Evolutionary conservation across 2,329 filamentous ascomycete species (phyloP).

Genomic region (Talaromyces sp.): DNA sequence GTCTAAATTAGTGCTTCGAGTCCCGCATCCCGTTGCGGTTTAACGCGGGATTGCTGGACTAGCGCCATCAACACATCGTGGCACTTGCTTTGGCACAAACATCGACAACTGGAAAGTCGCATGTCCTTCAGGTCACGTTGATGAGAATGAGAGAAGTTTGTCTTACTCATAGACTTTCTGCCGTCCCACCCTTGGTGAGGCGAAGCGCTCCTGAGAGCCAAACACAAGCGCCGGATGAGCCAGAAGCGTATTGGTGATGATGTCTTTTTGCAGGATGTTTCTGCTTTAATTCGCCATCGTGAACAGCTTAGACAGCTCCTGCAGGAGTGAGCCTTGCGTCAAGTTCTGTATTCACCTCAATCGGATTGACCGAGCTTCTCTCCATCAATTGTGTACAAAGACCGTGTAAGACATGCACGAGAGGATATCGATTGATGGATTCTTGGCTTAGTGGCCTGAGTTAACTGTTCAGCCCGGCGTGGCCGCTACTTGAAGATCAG

Average conservation of each 20-base stretch:
- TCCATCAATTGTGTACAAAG: background rate
- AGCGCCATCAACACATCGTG: slow-evolving; percentile 22
- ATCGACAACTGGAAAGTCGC: slow-evolving; percentile 24
- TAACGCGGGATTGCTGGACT: slow-evolving; percentile 31
- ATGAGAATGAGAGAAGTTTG: background rate
- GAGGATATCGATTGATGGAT: background rate
- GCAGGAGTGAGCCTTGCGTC: slow-evolving; percentile 55
- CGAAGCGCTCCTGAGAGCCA: slow-evolving; percentile 11
- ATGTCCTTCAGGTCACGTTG: slow-evolving; percentile 40
- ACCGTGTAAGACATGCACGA: background rate
- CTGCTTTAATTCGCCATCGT: slow-evolving; percentile 58
- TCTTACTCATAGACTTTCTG: background rate
- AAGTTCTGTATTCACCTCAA: background rate
- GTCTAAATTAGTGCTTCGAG: slow-evolving; percentile 38
- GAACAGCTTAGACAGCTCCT: slow-evolving; percentile 59
- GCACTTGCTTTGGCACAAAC: slow-evolving; percentile 3
- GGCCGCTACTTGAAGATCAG: slow-evolving; percentile 25
- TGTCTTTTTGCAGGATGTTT: slow-evolving; percentile 60
- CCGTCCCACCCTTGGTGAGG: slow-evolving; percentile 11
- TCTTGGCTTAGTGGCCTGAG: no score
- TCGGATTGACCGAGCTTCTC: background rate
- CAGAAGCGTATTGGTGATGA: slow-evolving; percentile 1
- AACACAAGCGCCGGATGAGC: slow-evolving; percentile 1
- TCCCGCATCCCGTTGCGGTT: slow-evolving; percentile 41
- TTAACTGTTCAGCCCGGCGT: background rate